A percentile compares a stretch with the other conserved stretches of the same genome.
These are phyloP conservation scores for Croton setiger DNA, from an alignment of 441 rosid genomes.

Conservation along the genomic window DNA sequence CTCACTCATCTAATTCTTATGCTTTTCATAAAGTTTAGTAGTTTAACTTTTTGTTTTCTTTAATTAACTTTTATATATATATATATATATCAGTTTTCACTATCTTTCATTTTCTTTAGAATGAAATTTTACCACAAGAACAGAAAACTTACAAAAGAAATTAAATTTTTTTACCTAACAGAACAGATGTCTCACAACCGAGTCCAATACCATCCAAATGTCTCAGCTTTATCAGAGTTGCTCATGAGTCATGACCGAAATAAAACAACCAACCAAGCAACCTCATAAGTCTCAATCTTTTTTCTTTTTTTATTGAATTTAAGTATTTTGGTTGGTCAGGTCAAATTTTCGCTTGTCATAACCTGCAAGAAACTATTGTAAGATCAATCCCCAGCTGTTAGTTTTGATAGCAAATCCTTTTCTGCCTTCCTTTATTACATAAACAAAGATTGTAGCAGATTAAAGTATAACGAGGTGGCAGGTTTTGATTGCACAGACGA, in stretches of 20 bases:
- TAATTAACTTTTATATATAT: neutral
- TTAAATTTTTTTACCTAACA: too few species aligned
- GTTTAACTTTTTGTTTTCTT: neutral
- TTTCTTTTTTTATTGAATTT: neutral
- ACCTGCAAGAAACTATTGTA: neutral
- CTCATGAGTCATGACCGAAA: neutral
- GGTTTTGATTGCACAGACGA: neutral
- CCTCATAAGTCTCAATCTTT: neutral
- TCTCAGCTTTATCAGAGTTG: neutral
- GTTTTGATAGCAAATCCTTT: neutral
- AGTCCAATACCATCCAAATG: neutral
- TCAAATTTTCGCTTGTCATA: neutral
- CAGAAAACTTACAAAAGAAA: neutral
- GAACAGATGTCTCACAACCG: neutral
- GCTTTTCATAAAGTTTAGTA: neutral
- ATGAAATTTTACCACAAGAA: neutral
- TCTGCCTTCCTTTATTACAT: neutral
- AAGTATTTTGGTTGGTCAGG: neutral
- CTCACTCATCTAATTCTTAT: neutral
- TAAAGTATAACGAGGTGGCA: neutral
- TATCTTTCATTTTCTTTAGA: neutral
- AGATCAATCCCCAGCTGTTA: neutral
- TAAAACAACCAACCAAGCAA: neutral
- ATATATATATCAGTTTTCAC: too few species aligned
- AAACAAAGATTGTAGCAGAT: neutral